These are phyloP conservation scores for Calendula officinalis DNA, from an alignment of 129 eudicot genomes.

Conservation along the genomic window DNA sequence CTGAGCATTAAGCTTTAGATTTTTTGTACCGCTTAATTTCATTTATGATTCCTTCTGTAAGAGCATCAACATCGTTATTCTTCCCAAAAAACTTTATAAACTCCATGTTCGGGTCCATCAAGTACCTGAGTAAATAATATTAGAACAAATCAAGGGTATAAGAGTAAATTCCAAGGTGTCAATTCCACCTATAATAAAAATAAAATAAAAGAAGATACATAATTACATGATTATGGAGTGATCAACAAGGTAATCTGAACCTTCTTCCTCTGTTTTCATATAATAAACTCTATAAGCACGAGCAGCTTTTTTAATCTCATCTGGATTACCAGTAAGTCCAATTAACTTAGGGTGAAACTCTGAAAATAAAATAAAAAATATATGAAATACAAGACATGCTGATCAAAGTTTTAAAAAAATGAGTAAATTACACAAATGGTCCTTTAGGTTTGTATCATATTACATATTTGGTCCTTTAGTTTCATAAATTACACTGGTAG, in stretches of 20 bases:
- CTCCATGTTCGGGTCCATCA: slow-evolving; percentile 89
- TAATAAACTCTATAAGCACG: slow-evolving; percentile 89
- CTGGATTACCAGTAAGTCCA: slow-evolving; percentile 83
- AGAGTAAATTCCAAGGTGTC: no score
- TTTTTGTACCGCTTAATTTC: slow-evolving; percentile 69
- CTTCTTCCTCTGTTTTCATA: slow-evolving; percentile 97
- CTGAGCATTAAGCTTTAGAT: slow-evolving; percentile 25
- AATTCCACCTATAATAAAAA: background rate
- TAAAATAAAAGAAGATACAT: background rate
- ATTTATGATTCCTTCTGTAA: slow-evolving; percentile 64
- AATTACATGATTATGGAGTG: slow-evolving; percentile 90
- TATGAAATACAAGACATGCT: background rate
- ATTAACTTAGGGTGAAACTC: slow-evolving; percentile 90
- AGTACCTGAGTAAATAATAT: slow-evolving; percentile 52
- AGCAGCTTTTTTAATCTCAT: slow-evolving; percentile 81
- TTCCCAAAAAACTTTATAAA: slow-evolving; percentile 84
- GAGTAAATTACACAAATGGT: no score
- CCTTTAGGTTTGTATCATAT: no score
- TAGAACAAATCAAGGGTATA: no score
- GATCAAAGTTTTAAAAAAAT: background rate
- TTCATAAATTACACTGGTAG: no score
- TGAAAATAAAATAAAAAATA: slow-evolving; percentile 24
- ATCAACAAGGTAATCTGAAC: slow-evolving; percentile 90
- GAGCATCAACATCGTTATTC: slow-evolving; percentile 67
- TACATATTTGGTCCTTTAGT: no score